Conservation (phyloP, 1,284 basidiomycete species). For the Papiliotrema flavescens region DNA sequence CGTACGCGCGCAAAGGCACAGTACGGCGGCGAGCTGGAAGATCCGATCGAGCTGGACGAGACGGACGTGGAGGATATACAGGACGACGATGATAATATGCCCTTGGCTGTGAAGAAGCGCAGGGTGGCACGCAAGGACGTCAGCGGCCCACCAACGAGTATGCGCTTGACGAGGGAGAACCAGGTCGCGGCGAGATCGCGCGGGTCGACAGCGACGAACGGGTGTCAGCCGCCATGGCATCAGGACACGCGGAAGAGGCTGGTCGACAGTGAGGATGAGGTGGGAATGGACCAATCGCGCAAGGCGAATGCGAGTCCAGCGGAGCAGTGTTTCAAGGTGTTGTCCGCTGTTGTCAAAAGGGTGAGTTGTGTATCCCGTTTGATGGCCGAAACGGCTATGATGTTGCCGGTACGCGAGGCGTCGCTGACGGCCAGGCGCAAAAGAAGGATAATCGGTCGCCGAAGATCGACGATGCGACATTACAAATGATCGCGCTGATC, state of each 20-base stretch:
- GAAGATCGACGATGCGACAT: conserved; percentile 23
- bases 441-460: conserved; percentile 1
- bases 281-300: conserved; percentile 8
- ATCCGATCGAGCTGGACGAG: conserved; percentile 9
- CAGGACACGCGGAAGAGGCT: background rate
- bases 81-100: conserved; percentile 1
- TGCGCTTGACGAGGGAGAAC: background rate
- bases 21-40: conserved; percentile 3
- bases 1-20: background rate
- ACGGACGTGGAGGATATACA: conserved; percentile 8
- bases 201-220: background rate
- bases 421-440: background rate
- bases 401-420: no score
- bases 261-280: background rate
- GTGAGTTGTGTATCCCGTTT: conserved; percentile 12
- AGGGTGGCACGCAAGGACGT: background rate
- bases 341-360: conserved; percentile 22
- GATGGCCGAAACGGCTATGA: no score
- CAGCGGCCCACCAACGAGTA: background rate
- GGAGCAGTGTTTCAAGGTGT: conserved; percentile 21
- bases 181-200: background rate
- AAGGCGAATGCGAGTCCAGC: conserved; percentile 14
- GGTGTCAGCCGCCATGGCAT: background rate
- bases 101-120: conserved; percentile 9
- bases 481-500: conserved; percentile 39